Conservation (phyloP, 1,284 basidiomycete species). For the Abortiporus biennis region DNA sequence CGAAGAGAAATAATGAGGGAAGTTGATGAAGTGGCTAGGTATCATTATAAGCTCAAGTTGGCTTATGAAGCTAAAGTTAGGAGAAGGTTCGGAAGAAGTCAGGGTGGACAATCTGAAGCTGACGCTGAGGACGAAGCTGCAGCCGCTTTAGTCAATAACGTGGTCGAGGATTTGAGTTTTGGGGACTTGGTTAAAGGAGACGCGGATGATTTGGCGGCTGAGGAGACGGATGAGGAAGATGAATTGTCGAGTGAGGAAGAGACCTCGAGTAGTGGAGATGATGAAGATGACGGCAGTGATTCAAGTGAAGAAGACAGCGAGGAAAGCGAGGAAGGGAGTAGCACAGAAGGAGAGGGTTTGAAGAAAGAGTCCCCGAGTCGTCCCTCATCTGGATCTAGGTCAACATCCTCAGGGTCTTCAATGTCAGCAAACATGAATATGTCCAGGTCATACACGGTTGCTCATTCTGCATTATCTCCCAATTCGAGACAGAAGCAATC, state of each 20-base stretch:
- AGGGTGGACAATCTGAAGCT: constrained; percentile 27
- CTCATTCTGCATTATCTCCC: constrained; percentile 12
- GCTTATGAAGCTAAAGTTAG: constrained; percentile 86
- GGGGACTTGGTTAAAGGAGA: constrained; percentile 74
- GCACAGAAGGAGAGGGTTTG: constrained; percentile 24
- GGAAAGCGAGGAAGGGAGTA: constrained; percentile 27
- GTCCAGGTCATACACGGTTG: constrained; percentile 24
- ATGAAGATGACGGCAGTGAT: constrained; percentile 14
- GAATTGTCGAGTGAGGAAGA: constrained; percentile 17
- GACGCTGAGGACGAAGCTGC: constrained; percentile 73
- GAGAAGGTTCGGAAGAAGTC: constrained; percentile 65
- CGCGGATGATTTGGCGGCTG: constrained; percentile 73
- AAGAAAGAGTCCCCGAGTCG: no score
- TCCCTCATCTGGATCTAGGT: constrained; percentile 9
- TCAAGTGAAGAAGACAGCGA: constrained; percentile 29
- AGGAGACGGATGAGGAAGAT: constrained; percentile 60
- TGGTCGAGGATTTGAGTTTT: constrained; percentile 77
- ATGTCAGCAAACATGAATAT: no score
- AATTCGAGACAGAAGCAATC: constrained; percentile 9
- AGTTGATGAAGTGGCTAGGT: constrained; percentile 80
- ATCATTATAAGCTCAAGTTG: constrained; percentile 91
- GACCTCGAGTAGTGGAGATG: constrained; percentile 20
- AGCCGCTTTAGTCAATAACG: constrained; percentile 70
- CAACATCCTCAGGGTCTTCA: no score
- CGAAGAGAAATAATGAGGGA: constrained; percentile 75